A percentile compares a stretch with the other conserved stretches of the same genome.
These are phyloP conservation scores for Mycena venus DNA, from an alignment of 768 basidiomycete species.

Conservation along the genomic window DNA sequence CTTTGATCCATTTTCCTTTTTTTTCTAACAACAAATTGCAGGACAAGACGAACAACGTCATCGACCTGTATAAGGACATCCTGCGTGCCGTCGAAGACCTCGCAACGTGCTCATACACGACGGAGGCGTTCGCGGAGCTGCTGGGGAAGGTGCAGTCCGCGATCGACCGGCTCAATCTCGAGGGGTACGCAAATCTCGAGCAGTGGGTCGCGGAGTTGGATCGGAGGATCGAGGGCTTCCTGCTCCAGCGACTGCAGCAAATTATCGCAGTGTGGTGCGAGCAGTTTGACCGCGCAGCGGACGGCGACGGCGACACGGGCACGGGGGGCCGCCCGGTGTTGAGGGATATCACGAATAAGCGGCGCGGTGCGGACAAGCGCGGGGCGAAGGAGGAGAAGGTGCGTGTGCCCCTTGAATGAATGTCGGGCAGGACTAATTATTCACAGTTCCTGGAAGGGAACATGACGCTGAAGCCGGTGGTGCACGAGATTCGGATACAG, in stretches of 20 bases:
- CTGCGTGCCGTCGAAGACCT: constrained; percentile 89
- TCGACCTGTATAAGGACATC: constrained; percentile 92
- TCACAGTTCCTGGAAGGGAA: constrained; percentile 76
- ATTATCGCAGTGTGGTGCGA: constrained; percentile 90
- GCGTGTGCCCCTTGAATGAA: constrained; percentile 16
- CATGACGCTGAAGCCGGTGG: constrained; percentile 85
- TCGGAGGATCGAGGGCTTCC: constrained; percentile 84
- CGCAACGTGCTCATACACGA: constrained; percentile 85
- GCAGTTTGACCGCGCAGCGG: constrained; percentile 76
- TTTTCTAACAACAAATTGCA: constrained; percentile 38
- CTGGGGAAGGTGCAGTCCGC: constrained; percentile 87
- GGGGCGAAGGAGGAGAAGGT: constrained; percentile 84
- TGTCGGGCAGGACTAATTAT: constrained; percentile 4
- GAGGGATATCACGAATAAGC: constrained; percentile 73
- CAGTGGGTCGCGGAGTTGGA: constrained; percentile 91
- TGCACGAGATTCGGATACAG: constrained; percentile 97
- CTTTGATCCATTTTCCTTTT: too few species aligned
- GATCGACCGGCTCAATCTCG: constrained; percentile 95
- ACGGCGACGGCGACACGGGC: constrained; percentile 73
- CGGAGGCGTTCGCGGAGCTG: constrained; percentile 85
- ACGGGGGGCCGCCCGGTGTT: constrained; percentile 60
- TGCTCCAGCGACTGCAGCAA: constrained; percentile 79
- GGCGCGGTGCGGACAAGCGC: constrained; percentile 75
- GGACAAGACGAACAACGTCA: constrained; percentile 96
- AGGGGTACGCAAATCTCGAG: constrained; percentile 95